Base-by-base conservation (phyloP, 441 rosid species). In the Pelargonium cotyledonis region DNA sequence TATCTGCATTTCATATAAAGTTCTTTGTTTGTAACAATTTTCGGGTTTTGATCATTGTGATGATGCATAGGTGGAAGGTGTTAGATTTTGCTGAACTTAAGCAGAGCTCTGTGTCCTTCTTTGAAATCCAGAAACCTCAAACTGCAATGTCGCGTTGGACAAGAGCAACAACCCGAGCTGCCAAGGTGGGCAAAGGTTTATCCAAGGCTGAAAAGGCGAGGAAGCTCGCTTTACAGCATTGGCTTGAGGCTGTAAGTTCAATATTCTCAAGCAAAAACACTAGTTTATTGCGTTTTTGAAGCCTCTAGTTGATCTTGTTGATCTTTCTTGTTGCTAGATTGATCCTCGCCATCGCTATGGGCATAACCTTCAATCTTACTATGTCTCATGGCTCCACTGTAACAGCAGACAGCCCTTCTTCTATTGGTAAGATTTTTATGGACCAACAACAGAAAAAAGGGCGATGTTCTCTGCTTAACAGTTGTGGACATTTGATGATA, bases 301-400 rank as follows among this genome's bases (percentile, higher is more conserved):
- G 64, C 53, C 69, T 14, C 29, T 73, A 72, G 47, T 43, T 75
- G 68, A 76, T 73, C 65, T 35, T 70, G 67, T 66, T 68, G 40
- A 35, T 6, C 8, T 31, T 65, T 75, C 44, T 70, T 72, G 68
- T 19, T 55, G 58, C 76, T 81, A 92, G 98, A 95, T 92, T 68
- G 99, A 95, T 74, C 97, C 97, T 26, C 76, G 98, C 69, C 99
- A 95, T 84, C 88, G 96, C 31, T 95, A 92, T 74, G 98, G 99
- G 71, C 98, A 95, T 77, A 95, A 92, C 81, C 73, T 95, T 16
- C 98, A 89, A 78, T 89, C 88, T 76, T 92, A 95, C 79, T 90
- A 88, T 73, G 84, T 72, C 35, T 81, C 79, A 16, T 95, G 99
- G 99, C 90, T 86, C 73, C 94, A 81, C 35, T 88, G 87, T 70